A percentile compares a stretch with the other conserved stretches of the same genome.
These are phyloP conservation scores for Stagonosporopsis chrysanthemi DNA, from an alignment of 2,329 filamentous ascomycete species.

Conservation along the genomic window DNA sequence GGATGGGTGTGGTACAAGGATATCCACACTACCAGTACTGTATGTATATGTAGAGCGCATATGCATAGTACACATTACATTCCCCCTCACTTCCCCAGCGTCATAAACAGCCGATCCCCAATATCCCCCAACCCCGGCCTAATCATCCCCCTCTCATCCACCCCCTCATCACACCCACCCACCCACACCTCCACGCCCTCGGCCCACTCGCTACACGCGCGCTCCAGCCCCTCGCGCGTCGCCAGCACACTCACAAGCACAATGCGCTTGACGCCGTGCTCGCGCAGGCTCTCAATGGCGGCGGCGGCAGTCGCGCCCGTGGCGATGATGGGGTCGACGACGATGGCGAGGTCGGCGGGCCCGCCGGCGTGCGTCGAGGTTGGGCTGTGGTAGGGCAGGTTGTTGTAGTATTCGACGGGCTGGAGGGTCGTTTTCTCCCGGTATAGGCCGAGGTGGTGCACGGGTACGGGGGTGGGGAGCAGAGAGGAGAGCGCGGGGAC, in stretches of 20 bases:
- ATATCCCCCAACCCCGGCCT: conserved; percentile 90
- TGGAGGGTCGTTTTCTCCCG: conserved; percentile 86
- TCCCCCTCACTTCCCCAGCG: conserved; percentile 75
- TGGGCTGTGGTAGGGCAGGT: conserved; percentile 77
- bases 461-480: conserved; percentile 78
- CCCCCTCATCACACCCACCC: conserved; percentile 76
- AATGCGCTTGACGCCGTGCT: conserved; percentile 89
- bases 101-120: conserved; percentile 88
- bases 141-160: conserved; percentile 86
- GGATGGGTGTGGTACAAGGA: too few species aligned
- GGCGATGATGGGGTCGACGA: conserved; percentile 92
- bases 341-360: conserved; percentile 72
- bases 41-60: too few species aligned
- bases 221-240: conserved; percentile 72
- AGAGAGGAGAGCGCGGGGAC: conserved; percentile 84
- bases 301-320: conserved; percentile 90
- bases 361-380: conserved; percentile 51
- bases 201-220: conserved; percentile 79
- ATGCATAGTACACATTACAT: too few species aligned
- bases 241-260: conserved; percentile 79
- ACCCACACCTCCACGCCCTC: conserved; percentile 82
- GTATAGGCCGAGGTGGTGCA: conserved; percentile 95
- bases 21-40: too few species aligned
- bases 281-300: conserved; percentile 84
- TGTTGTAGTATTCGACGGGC: conserved; percentile 98